Conservation (phyloP, 306 rosid genomes). For the barrel medic (Medicago truncatula) region MtrunA17r5.0-ANR NC_053049.1:28991501-28992000, state of each 20-base stretch:
- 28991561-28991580: not conserved
- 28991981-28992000: conserved; percentile 47
- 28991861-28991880: conserved; percentile 19
- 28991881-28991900: conserved; percentile 38
- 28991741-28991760: conserved; percentile 36
- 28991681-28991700: not conserved
- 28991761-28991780: conserved; percentile 33
- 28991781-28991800: conserved; percentile 46
- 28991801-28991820: conserved; percentile 38
- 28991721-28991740: conserved; percentile 41
- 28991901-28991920: not conserved
- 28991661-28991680: conserved; percentile 15
- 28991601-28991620: conserved; percentile 5
- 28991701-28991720: conserved; percentile 39
- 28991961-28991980: conserved; percentile 47
- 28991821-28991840: conserved; percentile 47
- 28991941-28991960: conserved; percentile 36
- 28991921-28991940: conserved; percentile 41
- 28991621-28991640: not conserved
- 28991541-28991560: not conserved
- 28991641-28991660: not conserved
- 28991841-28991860: conserved; percentile 51
- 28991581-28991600: conserved; percentile 36
- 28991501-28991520: conserved; percentile 12
- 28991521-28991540: not conserved